Evolutionary conservation across 345 rosid genomes (phyloP), one percentile per base, ranked within the genome.

Genomic region (Citrus medica): DNA sequence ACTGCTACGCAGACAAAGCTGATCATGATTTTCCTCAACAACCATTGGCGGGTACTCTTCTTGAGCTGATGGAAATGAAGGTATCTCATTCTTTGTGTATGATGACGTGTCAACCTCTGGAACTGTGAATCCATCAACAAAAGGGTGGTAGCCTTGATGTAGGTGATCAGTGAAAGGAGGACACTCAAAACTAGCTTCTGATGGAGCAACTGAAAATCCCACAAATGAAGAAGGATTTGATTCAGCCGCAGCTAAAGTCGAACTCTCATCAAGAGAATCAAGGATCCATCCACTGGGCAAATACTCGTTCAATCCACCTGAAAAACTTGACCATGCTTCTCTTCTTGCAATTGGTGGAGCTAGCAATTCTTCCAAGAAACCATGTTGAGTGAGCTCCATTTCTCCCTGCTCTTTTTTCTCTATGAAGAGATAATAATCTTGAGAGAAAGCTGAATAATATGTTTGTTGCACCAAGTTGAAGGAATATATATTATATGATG

Each of bases 331-430:
- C 79, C 77, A 79, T 79, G 70, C 79, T 48, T 88, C 91, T 78
- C 87, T 89, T 80, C 89, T 85, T 76, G 17, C 51, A 46, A 46
- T 46, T 46, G 58, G 22, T 17, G 92, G 89, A 85, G 82, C 85
- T 73, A 89, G 85, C 62, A 90, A 77, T 82, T 92, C 98, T 86
- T 92, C 98, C 71, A 86, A 84, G 88, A 90, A 85, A 77, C 89
- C 92, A 86, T 81, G 84, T 24, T 90, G 91, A 30, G 85, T 79
- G 14, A 92, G 90, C 89, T 94, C 98, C 98, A 91, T 88, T 70
- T 56, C 74, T 69, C 78, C 71, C 62, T 64, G 17, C 79, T 78
- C 40, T 76, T 48, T 70, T 59, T 61, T 60, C 19, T 38, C 67
- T 38, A 24, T 60, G 17, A 67, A 22, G 30, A 13, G 35, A 30